Base-by-base conservation (phyloP, 352 stramenopile species). In the Phytophthora constricta region DNA sequence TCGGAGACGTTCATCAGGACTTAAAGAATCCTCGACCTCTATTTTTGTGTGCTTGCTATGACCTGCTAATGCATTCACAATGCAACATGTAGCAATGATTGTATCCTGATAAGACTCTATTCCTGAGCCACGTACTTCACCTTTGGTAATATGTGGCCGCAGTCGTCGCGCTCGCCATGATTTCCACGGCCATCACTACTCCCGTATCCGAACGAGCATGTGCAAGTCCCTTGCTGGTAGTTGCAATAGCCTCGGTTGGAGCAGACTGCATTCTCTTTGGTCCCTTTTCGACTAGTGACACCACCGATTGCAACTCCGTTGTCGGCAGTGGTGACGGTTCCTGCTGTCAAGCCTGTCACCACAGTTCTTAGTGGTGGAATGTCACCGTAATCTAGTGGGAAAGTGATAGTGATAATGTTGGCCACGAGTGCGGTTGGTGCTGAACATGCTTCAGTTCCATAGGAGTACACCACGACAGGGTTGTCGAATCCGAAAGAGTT, bases 171-270 rank as follows among this genome's bases (percentile, higher is more conserved):
- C 17, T 61, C 84, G 16, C 88, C 88, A 8, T 52, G 14, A 10
- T 78, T 81, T 7, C 88, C 88, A 33, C 75, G 72, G 4, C 88
- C 87, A 42, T 95, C 77, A 52, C 84, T 94, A 9, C 74, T 83
- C 2, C 60, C 79, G 50, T 82, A 94, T 8, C 82, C 84, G 5
- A 65, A 46, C 0, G 64, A 64, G 34, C 86, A 94, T 5, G 65
- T 46, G 58, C 86, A 94, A 9, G 74, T 65, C 0, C 84, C 86
- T 9, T 62, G 71, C 1, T 71, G 63, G 43, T 74, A 71, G 57
- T 98, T 84, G 73, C 94, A 98, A 39, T 84, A 72, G 8, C 94
- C 94, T 56, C 90, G 87, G 70, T 95, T 96, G 9, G 91, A 92
- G 74, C 94, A 98, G 8, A 90, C 66, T 4, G 61, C 76, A 55